These are phyloP conservation scores for Lachancea dasiensis DNA, from an alignment of 805 yeast species.

Conservation along the genomic window DNA sequence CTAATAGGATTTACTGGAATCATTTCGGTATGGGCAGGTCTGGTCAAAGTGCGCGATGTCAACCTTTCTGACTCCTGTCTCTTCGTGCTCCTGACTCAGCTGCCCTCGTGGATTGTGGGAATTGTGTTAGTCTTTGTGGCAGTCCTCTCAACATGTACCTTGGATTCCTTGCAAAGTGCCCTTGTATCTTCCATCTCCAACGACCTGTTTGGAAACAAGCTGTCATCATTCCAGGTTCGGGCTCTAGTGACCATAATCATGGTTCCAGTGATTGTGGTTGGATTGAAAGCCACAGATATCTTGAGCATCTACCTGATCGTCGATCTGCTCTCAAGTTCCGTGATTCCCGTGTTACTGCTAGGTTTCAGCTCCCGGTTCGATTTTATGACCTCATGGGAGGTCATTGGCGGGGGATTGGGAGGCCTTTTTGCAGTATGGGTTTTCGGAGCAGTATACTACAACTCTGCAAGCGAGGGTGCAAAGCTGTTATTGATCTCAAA, in stretches of 20 bases:
- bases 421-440: conserved; percentile 75
- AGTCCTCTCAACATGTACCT: conserved; percentile 76
- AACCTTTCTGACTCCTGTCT: conserved; percentile 62
- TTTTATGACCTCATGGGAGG: conserved; percentile 73
- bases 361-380: conserved; percentile 66
- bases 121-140: conserved; percentile 71
- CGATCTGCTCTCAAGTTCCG: conserved; percentile 80
- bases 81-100: conserved; percentile 58
- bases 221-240: conserved; percentile 62
- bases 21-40: conserved; percentile 85
- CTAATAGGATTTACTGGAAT: conserved; percentile 80
- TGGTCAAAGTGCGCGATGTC: conserved; percentile 40
- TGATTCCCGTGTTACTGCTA: conserved; percentile 75
- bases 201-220: conserved; percentile 79
- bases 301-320: conserved; percentile 86
- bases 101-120: conserved; percentile 85
- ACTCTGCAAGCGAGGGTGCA: conserved; percentile 69
- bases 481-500: conserved; percentile 65
- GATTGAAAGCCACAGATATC: conserved; percentile 76
- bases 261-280: conserved; percentile 84
- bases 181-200: conserved; percentile 84
- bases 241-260: conserved; percentile 65
- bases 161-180: conserved; percentile 85
- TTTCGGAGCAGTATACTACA: conserved; percentile 78
- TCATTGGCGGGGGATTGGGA: conserved; percentile 77